Evolutionary conservation across 257 asterid species (phyloP), one percentile per base, ranked within the genome.

Genomic region (Solanum chilense): DNA sequence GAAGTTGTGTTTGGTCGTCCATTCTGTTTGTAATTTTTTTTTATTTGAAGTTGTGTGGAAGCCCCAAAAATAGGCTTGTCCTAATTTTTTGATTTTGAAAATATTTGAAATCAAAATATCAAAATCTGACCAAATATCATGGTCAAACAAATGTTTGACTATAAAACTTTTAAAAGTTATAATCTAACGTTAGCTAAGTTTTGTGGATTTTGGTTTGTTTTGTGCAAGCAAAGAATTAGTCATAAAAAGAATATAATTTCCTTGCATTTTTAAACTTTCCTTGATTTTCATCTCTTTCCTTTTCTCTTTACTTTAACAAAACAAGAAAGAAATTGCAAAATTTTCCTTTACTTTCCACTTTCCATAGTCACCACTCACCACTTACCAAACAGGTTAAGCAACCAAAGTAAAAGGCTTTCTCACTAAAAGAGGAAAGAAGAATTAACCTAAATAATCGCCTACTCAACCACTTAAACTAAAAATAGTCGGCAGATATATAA

Each of bases 271-370:
- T 0, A 11, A 74, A 74, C 82, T 74, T 39, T 21, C 23, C 62
- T 42, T 76, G 13, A 41, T 76, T 41, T 75, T 76, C 23, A 76
- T n/a, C 13, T 76, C 7, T 41, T 76, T 25, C 10, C 37, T n/a
- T 76, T 76, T n/a, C 60, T 76, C 23, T n/a, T 76, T n/a, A 12
- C 60, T 74, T 58, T 42, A 76, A 76, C n/a, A n/a, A 76, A 76
- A 76, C 5, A 76, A 76, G 60, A 76, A 76, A n/a, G 60, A 42
- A 76, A 42, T 4, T n/a, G 60, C 60, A 42, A 76, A 12, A 39
- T 16, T 35, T 73, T 75, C 31, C 47, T 73, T 35, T 71, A 42
- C 31, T 74, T 74, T 39, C 82, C 82, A 37, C 60, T 76, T 76
- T 42, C 60, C 60, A 42, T 76, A 42, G 35, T 76, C n/a, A 41